Evolutionary conservation across 2,329 filamentous ascomycete species (phyloP).

Genomic region (Fusarium sp.): DNA sequence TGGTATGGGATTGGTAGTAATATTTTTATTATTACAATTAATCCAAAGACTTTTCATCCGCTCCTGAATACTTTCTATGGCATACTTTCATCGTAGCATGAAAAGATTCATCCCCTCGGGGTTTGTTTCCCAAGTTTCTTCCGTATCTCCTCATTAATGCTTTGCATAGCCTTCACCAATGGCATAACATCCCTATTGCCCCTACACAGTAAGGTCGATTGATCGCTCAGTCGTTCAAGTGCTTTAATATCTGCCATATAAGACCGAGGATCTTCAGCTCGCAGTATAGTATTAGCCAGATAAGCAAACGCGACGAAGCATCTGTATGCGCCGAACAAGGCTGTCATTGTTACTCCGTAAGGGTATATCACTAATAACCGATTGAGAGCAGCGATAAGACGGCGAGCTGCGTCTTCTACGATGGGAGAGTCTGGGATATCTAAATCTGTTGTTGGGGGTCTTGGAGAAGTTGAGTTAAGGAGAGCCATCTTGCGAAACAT

Average conservation of each 20-base stretch:
- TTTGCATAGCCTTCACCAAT: slow-evolving; percentile 39
- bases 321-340: slow-evolving; percentile 40
- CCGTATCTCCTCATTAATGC: slow-evolving; percentile 37
- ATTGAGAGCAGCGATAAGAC: slow-evolving; percentile 31
- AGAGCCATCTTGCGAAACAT: slow-evolving; percentile 46
- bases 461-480: slow-evolving; percentile 40
- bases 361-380: slow-evolving; percentile 33
- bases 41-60: not conserved
- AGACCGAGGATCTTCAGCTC: slow-evolving; percentile 13
- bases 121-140: slow-evolving; percentile 2
- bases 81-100: not conserved
- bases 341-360: slow-evolving; percentile 36
- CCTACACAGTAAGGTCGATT: slow-evolving; percentile 26
- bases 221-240: slow-evolving; percentile 27
- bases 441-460: slow-evolving; percentile 37
- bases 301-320: slow-evolving; percentile 43
- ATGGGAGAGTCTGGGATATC: slow-evolving; percentile 43
- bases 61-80: not conserved
- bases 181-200: slow-evolving; percentile 40
- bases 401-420: slow-evolving; percentile 39
- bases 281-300: slow-evolving; percentile 37
- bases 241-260: slow-evolving; percentile 34
- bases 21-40: not conserved
- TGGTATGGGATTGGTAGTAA: not conserved
- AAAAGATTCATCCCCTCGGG: not conserved